Conservation (phyloP, 2,329 filamentous ascomycete species). For the Penicillium rolfsii region DNA sequence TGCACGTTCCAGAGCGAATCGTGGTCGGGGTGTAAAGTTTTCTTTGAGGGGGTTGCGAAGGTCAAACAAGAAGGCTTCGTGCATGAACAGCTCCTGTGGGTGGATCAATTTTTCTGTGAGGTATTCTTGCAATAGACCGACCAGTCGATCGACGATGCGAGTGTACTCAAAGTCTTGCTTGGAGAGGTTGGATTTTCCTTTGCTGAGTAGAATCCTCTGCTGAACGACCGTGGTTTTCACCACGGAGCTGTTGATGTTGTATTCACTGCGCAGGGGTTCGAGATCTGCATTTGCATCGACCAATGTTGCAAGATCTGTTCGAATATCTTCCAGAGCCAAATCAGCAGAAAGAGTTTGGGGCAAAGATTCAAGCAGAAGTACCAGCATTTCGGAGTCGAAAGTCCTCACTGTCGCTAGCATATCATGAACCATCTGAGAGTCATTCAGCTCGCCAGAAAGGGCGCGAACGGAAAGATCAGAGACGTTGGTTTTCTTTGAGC, state of each 20-base stretch:
- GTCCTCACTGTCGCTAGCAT: constrained; percentile 57
- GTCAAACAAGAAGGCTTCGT: constrained; percentile 63
- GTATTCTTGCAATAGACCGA: constrained; percentile 50
- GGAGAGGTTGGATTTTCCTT: constrained; percentile 58
- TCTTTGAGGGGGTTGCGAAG: constrained; percentile 60
- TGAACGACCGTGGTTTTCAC: constrained; percentile 62
- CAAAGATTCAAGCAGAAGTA: constrained; percentile 46
- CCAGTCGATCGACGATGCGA: constrained; percentile 53
- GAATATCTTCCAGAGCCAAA: constrained; percentile 46
- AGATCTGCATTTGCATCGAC: constrained; percentile 51
- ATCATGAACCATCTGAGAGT: constrained; percentile 56
- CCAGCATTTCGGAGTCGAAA: constrained; percentile 55
- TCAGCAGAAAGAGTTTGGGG: constrained; percentile 39
- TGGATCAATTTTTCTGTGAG: constrained; percentile 52
- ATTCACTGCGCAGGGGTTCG: constrained; percentile 69
- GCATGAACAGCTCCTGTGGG: constrained; percentile 56
- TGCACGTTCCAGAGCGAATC: constrained; percentile 63
- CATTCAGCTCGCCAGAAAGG: constrained; percentile 56
- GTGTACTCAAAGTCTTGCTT: constrained; percentile 60
- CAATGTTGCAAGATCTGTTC: constrained; percentile 54
- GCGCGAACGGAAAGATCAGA: constrained; percentile 46
- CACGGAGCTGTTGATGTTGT: constrained; percentile 66
- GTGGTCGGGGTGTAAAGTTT: constrained; percentile 61
- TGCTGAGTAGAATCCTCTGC: constrained; percentile 62
- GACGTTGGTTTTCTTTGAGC: constrained; percentile 35